phyloP scores from a whole-genome alignment of 345 rosid species.

The Citrus sinensis region DVS_A1.0 CM039164.1:21735501-21736000 shows the following conservation, averaged over 20 bases:
- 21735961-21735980: slow-evolving; percentile 91
- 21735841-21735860: slow-evolving; percentile 15
- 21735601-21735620: slow-evolving; percentile 89
- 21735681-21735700: slow-evolving; percentile 91
- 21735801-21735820: slow-evolving; percentile 9
- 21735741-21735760: slow-evolving; percentile 66
- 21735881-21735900: slow-evolving; percentile 25
- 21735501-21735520: slow-evolving; percentile 86
- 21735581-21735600: slow-evolving; percentile 94
- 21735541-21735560: slow-evolving; percentile 71
- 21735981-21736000: slow-evolving; percentile 91
- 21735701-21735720: slow-evolving; percentile 69
- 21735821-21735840: slow-evolving; percentile 7
- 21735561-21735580: slow-evolving; percentile 86
- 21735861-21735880: slow-evolving; percentile 19
- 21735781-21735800: slow-evolving; percentile 76
- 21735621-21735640: slow-evolving; percentile 96
- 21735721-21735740: slow-evolving; percentile 44
- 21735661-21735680: slow-evolving; percentile 96
- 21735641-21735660: slow-evolving; percentile 95
- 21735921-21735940: slow-evolving; percentile 47
- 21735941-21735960: slow-evolving; percentile 88
- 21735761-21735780: slow-evolving; percentile 82
- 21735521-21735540: slow-evolving; percentile 44
- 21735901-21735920: slow-evolving; percentile 27